phyloP scores from a whole-genome alignment of 2,329 filamentous ascomycete genomes.

The Trichoderma endophyticum region DNA sequence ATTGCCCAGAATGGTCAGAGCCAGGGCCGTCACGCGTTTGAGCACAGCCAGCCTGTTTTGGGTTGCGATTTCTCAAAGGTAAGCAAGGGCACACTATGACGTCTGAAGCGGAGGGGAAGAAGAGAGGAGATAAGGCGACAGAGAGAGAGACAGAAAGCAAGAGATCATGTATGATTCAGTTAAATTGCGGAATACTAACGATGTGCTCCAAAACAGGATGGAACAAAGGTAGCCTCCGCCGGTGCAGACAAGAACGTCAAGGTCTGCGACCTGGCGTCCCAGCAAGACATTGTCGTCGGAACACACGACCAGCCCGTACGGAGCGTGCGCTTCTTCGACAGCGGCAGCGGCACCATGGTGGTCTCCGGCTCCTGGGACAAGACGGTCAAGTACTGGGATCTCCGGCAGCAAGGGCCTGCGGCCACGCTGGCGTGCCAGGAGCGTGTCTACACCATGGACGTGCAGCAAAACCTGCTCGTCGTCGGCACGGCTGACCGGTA shows the following conservation, averaged over 20 bases:
- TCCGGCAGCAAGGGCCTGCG: conserved; percentile 63
- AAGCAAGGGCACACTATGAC: conserved; percentile 32
- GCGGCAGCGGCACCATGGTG: conserved; percentile 70
- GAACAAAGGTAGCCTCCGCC: conserved; percentile 79
- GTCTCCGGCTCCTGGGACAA: conserved; percentile 93
- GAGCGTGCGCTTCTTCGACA: conserved; percentile 73
- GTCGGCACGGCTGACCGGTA: conserved; percentile 92
- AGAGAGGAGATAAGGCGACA: neutral
- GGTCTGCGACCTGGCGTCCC: conserved; percentile 74
- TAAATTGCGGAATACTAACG: neutral
- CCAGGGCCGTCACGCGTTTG: conserved; percentile 80
- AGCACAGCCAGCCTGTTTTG: conserved; percentile 81
- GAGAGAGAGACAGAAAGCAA: neutral
- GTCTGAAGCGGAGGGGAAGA: neutral
- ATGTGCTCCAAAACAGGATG: conserved; percentile 60
- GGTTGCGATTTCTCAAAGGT: conserved; percentile 87
- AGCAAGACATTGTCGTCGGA: conserved; percentile 69
- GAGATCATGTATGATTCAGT: neutral
- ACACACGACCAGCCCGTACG: conserved; percentile 82
- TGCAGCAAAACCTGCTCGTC: conserved; percentile 82
- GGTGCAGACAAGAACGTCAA: conserved; percentile 90
- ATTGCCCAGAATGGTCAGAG: conserved; percentile 74
- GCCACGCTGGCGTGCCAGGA: conserved; percentile 68
- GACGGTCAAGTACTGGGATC: conserved; percentile 85
- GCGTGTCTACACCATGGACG: conserved; percentile 87